phyloP scores from a whole-genome alignment of 768 basidiomycete genomes.

The Xerocomus potaroensis region DNA sequence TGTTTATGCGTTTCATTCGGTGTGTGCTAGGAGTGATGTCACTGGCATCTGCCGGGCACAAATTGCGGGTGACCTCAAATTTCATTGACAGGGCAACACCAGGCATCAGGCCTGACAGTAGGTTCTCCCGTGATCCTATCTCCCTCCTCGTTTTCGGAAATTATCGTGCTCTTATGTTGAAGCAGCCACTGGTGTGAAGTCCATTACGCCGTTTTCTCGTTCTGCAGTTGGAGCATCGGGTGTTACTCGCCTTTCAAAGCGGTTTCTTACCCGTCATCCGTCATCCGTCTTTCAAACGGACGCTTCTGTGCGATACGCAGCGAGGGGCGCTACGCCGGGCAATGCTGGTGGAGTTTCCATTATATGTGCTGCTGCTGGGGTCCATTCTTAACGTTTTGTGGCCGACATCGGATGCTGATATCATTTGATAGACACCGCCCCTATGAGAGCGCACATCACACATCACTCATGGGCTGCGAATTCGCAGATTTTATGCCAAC shows the following conservation, averaged over 20 bases:
- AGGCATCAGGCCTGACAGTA: conserved; percentile 6
- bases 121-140: conserved; percentile 13
- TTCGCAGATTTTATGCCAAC: conserved; percentile 11
- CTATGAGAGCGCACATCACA: conserved; percentile 1
- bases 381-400: conserved; percentile 13
- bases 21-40: conserved; percentile 9
- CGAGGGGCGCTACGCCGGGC: conserved; percentile 5
- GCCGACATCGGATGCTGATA: conserved; percentile 16
- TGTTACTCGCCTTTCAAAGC: conserved; percentile 10
- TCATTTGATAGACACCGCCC: conserved; percentile 22
- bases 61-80: conserved; percentile 5
- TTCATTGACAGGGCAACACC: too few relatives aligned
- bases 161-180: conserved; percentile 15
- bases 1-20: conserved; percentile 23
- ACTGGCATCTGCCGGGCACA: conserved; percentile 11
- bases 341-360: conserved; percentile 17
- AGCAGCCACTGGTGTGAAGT: conserved; percentile 11
- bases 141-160: conserved; percentile 26
- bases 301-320: conserved; percentile 12
- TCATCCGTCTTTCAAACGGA: conserved; percentile 8
- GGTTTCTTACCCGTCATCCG: too few relatives aligned
- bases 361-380: conserved; percentile 5
- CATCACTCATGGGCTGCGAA: too few relatives aligned
- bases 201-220: conserved; percentile 5
- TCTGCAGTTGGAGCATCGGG: not conserved